Evolutionary conservation across 148 eudicot species (phyloP).

Genomic region (Spergularia bocconei): DNA sequence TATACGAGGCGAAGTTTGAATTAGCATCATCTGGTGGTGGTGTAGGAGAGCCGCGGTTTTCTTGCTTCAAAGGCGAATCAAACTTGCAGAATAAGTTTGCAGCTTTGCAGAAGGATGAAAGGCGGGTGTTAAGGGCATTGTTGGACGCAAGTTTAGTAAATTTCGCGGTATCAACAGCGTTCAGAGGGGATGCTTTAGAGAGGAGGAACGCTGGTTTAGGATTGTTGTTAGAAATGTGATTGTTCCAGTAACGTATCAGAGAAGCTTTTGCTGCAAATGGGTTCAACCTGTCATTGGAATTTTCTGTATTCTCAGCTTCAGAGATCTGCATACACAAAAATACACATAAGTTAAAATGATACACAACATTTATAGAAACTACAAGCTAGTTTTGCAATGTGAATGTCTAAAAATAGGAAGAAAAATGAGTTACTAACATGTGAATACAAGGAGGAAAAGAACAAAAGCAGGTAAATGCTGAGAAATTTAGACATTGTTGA

Average conservation of each 20-base stretch:
- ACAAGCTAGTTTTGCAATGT: background rate
- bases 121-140: slow-evolving; percentile 43
- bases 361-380: background rate
- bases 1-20: slow-evolving; percentile 53
- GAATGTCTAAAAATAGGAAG: background rate
- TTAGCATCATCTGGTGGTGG: slow-evolving; percentile 5
- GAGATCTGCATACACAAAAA: slow-evolving; percentile 40
- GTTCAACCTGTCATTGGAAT: slow-evolving; percentile 28
- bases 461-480: slow-evolving; percentile 15
- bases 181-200: slow-evolving; percentile 81
- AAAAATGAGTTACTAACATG: slow-evolving; percentile 20
- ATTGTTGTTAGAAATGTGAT: slow-evolving; percentile 47
- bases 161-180: slow-evolving; percentile 41
- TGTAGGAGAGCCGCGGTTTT: background rate
- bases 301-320: slow-evolving; percentile 23
- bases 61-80: slow-evolving; percentile 10
- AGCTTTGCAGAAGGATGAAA: slow-evolving; percentile 57
- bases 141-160: slow-evolving; percentile 55
- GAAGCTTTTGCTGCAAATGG: slow-evolving; percentile 83
- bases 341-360: background rate
- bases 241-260: slow-evolving; percentile 74
- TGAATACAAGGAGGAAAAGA: slow-evolving; percentile 22
- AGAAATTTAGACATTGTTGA: slow-evolving; percentile 25
- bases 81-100: slow-evolving; percentile 71
- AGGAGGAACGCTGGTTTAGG: slow-evolving; percentile 56